Conservation (phyloP, 2,329 filamentous ascomycete species). For the Colletotrichum tropicicola region DNA sequence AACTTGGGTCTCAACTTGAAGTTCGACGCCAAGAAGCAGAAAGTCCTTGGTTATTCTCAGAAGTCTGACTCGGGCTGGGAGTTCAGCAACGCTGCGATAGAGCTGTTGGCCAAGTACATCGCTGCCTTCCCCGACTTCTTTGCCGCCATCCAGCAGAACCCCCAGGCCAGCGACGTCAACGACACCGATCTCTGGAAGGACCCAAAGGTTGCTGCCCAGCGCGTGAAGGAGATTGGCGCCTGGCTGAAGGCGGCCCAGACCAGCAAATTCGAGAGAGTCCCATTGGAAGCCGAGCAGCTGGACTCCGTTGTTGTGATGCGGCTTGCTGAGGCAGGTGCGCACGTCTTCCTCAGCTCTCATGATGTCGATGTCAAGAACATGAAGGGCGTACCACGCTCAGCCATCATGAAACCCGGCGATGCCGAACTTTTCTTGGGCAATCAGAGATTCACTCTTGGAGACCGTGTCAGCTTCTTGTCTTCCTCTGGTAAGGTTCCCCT, state of each 20-base stretch:
- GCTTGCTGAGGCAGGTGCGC: slow-evolving; percentile 81
- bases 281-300: slow-evolving; percentile 93
- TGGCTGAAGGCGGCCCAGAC: slow-evolving; percentile 95
- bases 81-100: slow-evolving; percentile 86
- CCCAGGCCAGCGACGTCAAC: slow-evolving; percentile 82
- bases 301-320: slow-evolving; percentile 88
- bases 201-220: slow-evolving; percentile 74
- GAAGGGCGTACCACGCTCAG: slow-evolving; percentile 83
- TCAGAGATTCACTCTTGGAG: slow-evolving; percentile 85
- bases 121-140: slow-evolving; percentile 95
- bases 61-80: slow-evolving; percentile 92
- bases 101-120: slow-evolving; percentile 89
- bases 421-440: slow-evolving; percentile 91
- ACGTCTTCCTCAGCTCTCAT: slow-evolving; percentile 59
- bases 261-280: slow-evolving; percentile 94
- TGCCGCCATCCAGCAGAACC: slow-evolving; percentile 84
- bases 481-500: slow-evolving; percentile 96
- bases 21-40: slow-evolving; percentile 94
- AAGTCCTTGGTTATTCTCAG: slow-evolving; percentile 94
- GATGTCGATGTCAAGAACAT: slow-evolving; percentile 73
- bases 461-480: slow-evolving; percentile 92
- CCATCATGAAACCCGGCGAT: slow-evolving; percentile 91
- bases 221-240: slow-evolving; percentile 91
- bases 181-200: slow-evolving; percentile 88
- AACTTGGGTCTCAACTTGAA: slow-evolving; percentile 97